phyloP scores from a whole-genome alignment of 2,329 filamentous ascomycete genomes.

The Talaromyces sp. region DNA sequence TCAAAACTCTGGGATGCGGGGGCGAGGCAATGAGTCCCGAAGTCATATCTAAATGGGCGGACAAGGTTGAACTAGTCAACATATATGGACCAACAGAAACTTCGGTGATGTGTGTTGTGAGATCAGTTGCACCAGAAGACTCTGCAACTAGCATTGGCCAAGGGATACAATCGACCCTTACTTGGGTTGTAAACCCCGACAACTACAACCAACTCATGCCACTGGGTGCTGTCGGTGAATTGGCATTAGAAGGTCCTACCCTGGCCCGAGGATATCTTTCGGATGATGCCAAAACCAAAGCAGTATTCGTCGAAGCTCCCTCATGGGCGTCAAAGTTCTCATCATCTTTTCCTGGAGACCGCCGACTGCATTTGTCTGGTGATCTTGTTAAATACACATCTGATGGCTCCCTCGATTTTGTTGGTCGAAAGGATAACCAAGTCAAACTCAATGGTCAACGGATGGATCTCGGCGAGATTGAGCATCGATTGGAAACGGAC shows the following conservation, averaged over 20 bases:
- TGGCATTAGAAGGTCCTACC: conserved; percentile 37
- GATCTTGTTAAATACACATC: conserved; percentile 28
- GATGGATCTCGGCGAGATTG: conserved; percentile 39
- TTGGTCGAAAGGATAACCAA: conserved; percentile 33
- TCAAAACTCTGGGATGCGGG: conserved; percentile 37
- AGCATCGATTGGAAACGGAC: conserved; percentile 27
- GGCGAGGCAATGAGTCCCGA: conserved; percentile 39
- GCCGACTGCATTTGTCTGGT: conserved; percentile 35
- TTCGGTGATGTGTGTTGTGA: conserved; percentile 7
- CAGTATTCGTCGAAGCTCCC: conserved; percentile 33
- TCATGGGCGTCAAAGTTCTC: conserved; percentile 34
- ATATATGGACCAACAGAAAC: conserved; percentile 9
- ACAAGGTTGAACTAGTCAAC: conserved; percentile 8
- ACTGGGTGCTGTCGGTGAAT: conserved; percentile 34
- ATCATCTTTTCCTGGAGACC: conserved; percentile 28
- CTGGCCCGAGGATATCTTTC: conserved; percentile 42
- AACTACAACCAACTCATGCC: conserved; percentile 38
- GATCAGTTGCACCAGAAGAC: conserved; percentile 14
- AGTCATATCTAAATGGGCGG: conserved; percentile 19
- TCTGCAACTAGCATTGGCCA: conserved; percentile 31
- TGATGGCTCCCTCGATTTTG: conserved; percentile 27
- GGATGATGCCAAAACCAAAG: conserved; percentile 30
- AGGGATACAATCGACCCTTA: conserved; percentile 32
- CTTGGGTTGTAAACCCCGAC: conserved; percentile 44
- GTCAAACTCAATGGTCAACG: conserved; percentile 40